These are phyloP conservation scores for Thelonectria olida DNA, from an alignment of 2,329 filamentous ascomycete genomes.

Conservation along the genomic window DNA sequence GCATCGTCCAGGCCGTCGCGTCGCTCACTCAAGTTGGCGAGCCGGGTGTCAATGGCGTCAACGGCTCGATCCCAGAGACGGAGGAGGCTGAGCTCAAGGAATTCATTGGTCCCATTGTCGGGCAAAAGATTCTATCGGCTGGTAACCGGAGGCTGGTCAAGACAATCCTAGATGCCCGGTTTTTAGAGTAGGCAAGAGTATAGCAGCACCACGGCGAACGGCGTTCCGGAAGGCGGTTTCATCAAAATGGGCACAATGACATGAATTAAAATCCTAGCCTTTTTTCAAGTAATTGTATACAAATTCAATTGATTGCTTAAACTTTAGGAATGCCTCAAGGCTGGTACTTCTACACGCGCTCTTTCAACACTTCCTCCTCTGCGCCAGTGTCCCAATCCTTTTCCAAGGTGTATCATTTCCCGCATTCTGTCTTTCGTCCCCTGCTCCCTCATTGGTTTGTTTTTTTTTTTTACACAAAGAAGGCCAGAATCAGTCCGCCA, in stretches of 20 bases:
- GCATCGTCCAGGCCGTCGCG: constrained; percentile 62
- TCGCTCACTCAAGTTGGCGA: constrained; percentile 51
- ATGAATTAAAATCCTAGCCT: neutral
- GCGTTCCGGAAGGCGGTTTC: constrained; percentile 35
- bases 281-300: constrained; percentile 12
- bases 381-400: neutral
- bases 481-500: constrained; percentile 56
- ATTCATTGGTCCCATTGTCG: constrained; percentile 65
- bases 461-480: constrained; percentile 53
- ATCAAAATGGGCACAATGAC: constrained; percentile 13
- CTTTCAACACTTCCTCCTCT: constrained; percentile 1
- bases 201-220: constrained; percentile 33
- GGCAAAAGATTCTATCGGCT: constrained; percentile 56
- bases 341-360: constrained; percentile 24
- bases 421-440: neutral
- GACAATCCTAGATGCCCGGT: constrained; percentile 64
- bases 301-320: constrained; percentile 23
- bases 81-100: constrained; percentile 59
- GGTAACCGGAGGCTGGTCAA: constrained; percentile 59
- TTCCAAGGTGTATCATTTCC: neutral
- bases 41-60: constrained; percentile 50
- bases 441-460: neutral
- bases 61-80: constrained; percentile 47
- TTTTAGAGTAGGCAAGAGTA: constrained; percentile 52
- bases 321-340: constrained; percentile 10